Evolutionary conservation across 1,284 basidiomycete genomes (phyloP).

Genomic region (Irpex sp.): DNA sequence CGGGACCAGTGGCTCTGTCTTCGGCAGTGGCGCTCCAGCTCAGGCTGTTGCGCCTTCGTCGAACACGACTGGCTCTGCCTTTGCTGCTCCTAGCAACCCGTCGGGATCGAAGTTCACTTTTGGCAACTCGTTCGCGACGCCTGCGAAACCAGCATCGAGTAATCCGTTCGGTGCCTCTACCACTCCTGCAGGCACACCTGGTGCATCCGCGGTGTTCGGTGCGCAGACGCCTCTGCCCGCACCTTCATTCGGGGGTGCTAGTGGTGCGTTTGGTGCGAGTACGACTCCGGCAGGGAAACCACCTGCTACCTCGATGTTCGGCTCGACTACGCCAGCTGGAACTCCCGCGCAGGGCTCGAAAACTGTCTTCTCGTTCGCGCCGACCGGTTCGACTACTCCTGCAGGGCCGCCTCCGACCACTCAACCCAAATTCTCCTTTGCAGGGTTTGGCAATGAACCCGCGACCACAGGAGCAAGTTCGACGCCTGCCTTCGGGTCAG

Average conservation of each 20-base stretch:
- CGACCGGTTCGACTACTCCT: neutral
- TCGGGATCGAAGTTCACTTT: conserved; percentile 1
- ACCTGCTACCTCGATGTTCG: neutral
- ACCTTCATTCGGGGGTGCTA: neutral
- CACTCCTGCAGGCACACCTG: conserved; percentile 8
- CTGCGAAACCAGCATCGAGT: neutral
- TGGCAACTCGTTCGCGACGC: neutral
- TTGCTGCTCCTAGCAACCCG: neutral
- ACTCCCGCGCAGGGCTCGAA: conserved; percentile 2
- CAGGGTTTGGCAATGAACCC: conserved; percentile 13
- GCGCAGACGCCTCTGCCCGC: neutral
- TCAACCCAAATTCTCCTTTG: conserved; percentile 17
- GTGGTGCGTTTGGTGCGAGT: neutral
- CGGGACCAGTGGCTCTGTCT: neutral
- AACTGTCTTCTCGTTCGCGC: neutral
- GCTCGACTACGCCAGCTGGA: conserved; percentile 3
- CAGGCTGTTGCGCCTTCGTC: neutral
- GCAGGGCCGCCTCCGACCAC: conserved; percentile 1
- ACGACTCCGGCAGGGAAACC: neutral
- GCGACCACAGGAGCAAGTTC: conserved; percentile 4
- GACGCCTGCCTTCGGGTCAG: neutral
- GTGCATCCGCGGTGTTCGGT: conserved; percentile 3
- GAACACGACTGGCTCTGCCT: neutral
- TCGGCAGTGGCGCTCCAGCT: neutral
- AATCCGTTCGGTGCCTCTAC: conserved; percentile 7